Evolutionary conservation across 2,329 filamentous ascomycete genomes (phyloP), one percentile per base, ranked within the genome.

Genomic region (Capronia epimyces): DNA sequence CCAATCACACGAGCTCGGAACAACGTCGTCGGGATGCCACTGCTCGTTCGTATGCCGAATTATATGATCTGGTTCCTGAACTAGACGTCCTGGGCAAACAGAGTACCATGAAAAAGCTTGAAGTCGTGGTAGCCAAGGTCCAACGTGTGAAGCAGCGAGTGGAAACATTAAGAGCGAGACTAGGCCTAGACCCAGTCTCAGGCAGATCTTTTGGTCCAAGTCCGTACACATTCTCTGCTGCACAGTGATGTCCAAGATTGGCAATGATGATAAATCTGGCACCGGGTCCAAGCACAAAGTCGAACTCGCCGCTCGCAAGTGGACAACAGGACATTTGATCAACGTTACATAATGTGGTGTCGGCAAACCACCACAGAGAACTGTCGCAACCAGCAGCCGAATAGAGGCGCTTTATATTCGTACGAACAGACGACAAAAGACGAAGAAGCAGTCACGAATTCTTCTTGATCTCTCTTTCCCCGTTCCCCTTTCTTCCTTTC

Each of bases 91-190:
- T 52, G 50, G 58, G 58, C 1, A 62, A 60, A 43, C 60, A 59
- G 32, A 62, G 60, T 43, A 59, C 56, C 2, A 60, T 62, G 60
- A 60, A 62, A 43, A 60, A 59, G 49, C 58, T 62, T 4, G 58
- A 60, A 40, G 45, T 57, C 20, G 60, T 62, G 9, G 60, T 62
- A 20, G 52, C 52, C 18, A 59, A 60, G 31, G 56, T 60, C 24
- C 39, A 36, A 18, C 39, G 40, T 15, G 53, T 56, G 18, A 60
- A 58, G 45, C 43, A 49, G 22, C 43, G 41, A 20, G 50, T 59
- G 8, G 56, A 58, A 36, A 49, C 52, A 20, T 34, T 60, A 31
- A 50, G 58, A 21, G 22, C 31, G 6, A 45, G 53, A 22, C 13
- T 57, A 16, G 58, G 58, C 13, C 31, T 54, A 9, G 56, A 58